These are phyloP conservation scores for Lolium rigidum DNA, from an alignment of 176 grass and related monocot species.

Conservation along the genomic window DNA sequence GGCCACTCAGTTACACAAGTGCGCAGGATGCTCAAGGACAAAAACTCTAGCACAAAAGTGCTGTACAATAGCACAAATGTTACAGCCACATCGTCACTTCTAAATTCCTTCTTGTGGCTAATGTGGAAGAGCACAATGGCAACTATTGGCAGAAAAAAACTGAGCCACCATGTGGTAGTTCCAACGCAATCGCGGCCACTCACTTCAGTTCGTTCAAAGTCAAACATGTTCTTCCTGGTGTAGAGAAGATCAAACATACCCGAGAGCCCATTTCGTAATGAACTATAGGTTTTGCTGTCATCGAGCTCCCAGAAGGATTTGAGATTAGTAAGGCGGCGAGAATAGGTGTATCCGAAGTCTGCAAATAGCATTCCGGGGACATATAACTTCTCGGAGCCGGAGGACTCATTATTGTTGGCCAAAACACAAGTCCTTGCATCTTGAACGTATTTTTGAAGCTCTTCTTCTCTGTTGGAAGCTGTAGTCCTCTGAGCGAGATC, in stretches of 20 bases:
- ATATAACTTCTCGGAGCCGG: not conserved
- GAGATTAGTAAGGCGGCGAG: not conserved
- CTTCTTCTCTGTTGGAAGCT: not conserved
- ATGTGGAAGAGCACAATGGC: conserved; percentile 15
- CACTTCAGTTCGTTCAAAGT: no score
- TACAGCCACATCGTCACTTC: not conserved
- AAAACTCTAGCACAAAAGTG: not conserved
- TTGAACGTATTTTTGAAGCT: conserved; percentile 11
- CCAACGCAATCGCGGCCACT: no score
- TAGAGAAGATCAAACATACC: not conserved
- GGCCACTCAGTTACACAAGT: no score
- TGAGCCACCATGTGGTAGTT: not conserved
- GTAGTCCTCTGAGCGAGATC: not conserved
- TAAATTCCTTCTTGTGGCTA: conserved; percentile 1
- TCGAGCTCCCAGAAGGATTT: not conserved
- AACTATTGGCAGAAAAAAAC: not conserved
- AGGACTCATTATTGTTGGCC: rapidly evolving
- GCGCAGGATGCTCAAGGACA: rapidly evolving
- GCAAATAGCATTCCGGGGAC: not conserved
- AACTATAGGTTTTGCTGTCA: rapidly evolving
- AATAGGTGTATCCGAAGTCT: not conserved
- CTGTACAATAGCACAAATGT: not conserved
- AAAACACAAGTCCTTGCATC: not conserved
- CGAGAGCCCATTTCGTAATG: not conserved
- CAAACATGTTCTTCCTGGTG: not conserved